Base-by-base conservation (phyloP, 495 filamentous ascomycete genomes). In the Chaetomium tenue region DNA sequence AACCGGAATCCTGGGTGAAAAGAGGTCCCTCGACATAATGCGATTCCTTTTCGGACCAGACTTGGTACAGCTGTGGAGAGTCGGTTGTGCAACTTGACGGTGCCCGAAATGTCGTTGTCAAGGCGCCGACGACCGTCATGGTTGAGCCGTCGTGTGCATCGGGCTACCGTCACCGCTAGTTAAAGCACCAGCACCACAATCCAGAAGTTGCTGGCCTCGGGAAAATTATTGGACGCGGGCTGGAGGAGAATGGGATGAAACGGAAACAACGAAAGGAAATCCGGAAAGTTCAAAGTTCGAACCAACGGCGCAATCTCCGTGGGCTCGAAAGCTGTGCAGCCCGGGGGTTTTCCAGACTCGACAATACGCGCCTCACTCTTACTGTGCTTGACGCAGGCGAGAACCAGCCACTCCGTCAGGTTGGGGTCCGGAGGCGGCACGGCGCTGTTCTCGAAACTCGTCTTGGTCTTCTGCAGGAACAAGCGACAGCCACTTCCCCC, bases 101-200 rank as follows among this genome's bases (percentile, higher is more conserved):
- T 37, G 70, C 66, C 42, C 33, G 51, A 18, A 71, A 74, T 1
- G 68, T 71, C 26, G 73, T 75, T 47, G 73, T 75, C 64, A 75
- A 70, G 47, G 70, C 66, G 40, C 71, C 73, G 67, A 72, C 57
- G 58, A 58, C 61, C 50, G 70, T 71, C 73, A 74, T 75, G 65
- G 30, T 72, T 63, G 67, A 42, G 66, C 63, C 58, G 58, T 28
- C 55, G 48, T 66, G 61, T 26, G 52, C 70, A 67, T 67, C 50
- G 56, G 53, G 60, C 28, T 52, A 37, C 56, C 47, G 51, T 22
- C 51, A 53, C 44, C 48, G 68, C 60, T 60, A 68, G 64, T n/a
- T n/a, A n/a, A n/a, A n/a, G n/a, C n/a, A n/a, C n/a, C n/a, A 65
- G 61, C 70, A 63, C 64, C 60, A 48, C 68, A 2, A 64, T 22